These are phyloP conservation scores for Plantago major DNA, from an alignment of 257 asterid genomes.

Conservation along the genomic window DNA sequence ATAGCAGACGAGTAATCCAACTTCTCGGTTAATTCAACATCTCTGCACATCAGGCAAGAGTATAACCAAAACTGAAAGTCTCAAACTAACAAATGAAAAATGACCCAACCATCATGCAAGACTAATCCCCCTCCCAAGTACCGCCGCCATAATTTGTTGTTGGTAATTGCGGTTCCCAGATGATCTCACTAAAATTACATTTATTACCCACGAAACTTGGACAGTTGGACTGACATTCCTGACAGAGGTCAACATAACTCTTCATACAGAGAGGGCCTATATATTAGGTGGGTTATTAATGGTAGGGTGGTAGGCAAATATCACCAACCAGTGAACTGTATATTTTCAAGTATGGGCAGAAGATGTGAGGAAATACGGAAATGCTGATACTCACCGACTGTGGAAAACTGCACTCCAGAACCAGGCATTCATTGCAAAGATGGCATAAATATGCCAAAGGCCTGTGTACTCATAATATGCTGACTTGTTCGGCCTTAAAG, in stretches of 20 bases:
- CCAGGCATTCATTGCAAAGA: slow-evolving; percentile 73
- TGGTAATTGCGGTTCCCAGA: too few species aligned
- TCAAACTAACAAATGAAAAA: background rate
- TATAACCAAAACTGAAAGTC: background rate
- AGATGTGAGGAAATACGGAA: background rate
- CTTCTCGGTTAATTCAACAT: slow-evolving; percentile 80
- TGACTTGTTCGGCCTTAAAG: slow-evolving; percentile 55
- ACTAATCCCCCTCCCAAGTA: too few species aligned
- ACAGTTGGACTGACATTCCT: too few species aligned
- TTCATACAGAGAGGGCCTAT: too few species aligned
- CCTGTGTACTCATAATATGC: slow-evolving; percentile 80
- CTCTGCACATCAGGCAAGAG: slow-evolving; percentile 39
- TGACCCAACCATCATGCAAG: too few species aligned
- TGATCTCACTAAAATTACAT: too few species aligned
- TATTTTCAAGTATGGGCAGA: background rate
- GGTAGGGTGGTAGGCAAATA: too few species aligned
- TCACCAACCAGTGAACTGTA: background rate
- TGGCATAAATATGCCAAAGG: slow-evolving; percentile 73
- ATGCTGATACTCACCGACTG: slow-evolving; percentile 51
- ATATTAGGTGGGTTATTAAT: too few species aligned
- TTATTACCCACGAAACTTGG: too few species aligned
- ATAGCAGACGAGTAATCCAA: slow-evolving; percentile 70
- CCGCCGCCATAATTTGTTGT: too few species aligned
- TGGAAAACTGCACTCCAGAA: slow-evolving; percentile 86
- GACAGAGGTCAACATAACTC: too few species aligned